phyloP scores from a whole-genome alignment of 2,329 filamentous ascomycete species.

The Fusarium luffae region DNA sequence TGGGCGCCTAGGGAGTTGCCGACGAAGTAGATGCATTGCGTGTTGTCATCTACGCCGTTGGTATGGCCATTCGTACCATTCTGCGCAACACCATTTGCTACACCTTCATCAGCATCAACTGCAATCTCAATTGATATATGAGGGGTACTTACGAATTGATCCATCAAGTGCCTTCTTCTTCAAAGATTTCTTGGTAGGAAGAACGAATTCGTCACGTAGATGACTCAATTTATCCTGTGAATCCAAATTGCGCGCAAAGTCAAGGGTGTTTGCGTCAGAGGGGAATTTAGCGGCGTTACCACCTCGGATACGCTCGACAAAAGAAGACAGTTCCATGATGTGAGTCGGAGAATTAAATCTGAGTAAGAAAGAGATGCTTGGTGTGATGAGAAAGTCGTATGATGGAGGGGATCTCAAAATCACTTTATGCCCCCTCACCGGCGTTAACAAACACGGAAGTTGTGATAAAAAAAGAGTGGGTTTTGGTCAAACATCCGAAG shows the following conservation, averaged over 20 bases:
- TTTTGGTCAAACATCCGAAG: conserved; percentile 40
- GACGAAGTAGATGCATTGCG: conserved; percentile 77
- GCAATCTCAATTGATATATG: no score
- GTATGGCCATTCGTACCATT: conserved; percentile 38
- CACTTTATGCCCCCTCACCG: conserved; percentile 43
- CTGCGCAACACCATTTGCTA: conserved; percentile 21
- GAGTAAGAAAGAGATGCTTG: background rate
- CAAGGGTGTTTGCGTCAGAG: conserved; percentile 57
- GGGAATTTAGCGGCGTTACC: conserved; percentile 59
- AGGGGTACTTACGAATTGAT: conserved; percentile 50
- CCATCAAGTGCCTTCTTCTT: conserved; percentile 69
- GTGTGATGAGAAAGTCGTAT: conserved; percentile 36
- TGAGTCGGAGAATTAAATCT: background rate
- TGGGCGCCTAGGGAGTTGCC: conserved; percentile 92
- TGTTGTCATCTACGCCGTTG: conserved; percentile 48
- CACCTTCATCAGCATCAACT: background rate
- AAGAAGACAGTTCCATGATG: conserved; percentile 54
- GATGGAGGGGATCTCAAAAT: conserved; percentile 42
- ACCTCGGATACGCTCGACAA: conserved; percentile 54
- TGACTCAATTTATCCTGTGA: conserved; percentile 67
- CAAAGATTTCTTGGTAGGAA: conserved; percentile 79
- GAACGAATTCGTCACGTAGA: conserved; percentile 77
- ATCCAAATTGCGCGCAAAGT: conserved; percentile 67
- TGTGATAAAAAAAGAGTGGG: background rate
- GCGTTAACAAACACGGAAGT: background rate